Conservation (phyloP, 202 grass and related monocot genomes). For the Carex arenaria region DNA sequence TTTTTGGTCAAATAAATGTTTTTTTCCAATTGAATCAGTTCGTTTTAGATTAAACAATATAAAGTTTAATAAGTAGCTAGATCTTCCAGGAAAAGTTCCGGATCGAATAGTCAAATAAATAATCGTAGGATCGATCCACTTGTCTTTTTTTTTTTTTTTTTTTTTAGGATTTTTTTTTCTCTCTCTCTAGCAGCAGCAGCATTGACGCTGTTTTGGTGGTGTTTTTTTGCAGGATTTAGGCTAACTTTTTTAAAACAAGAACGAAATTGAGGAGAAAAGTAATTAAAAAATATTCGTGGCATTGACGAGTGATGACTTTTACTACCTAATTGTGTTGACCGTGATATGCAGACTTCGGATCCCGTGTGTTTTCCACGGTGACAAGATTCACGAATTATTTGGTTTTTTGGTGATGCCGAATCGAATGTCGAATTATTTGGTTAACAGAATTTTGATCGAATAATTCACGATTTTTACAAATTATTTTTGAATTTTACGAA, state of each 20-base stretch:
- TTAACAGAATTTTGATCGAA: too few relatives aligned
- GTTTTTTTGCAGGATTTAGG: background rate
- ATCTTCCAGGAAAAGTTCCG: too few relatives aligned
- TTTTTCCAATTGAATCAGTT: too few relatives aligned
- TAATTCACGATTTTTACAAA: too few relatives aligned
- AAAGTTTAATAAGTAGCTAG: too few relatives aligned
- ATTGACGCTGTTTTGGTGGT: slow-evolving; percentile 11
- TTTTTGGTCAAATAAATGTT: too few relatives aligned
- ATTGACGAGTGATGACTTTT: slow-evolving; percentile 1
- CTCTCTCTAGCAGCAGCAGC: background rate
- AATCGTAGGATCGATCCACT: background rate
- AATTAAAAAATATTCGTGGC: background rate
- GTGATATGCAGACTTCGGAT: background rate
- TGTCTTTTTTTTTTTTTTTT: background rate
- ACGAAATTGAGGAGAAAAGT: background rate
- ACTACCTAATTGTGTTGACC: slow-evolving; percentile 4
- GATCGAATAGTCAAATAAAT: slow-evolving; percentile 3
- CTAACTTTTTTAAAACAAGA: background rate
- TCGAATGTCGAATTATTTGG: too few relatives aligned
- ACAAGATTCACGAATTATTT: too few relatives aligned
- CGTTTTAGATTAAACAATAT: too few relatives aligned
- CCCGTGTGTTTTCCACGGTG: too few relatives aligned
- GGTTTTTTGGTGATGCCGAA: too few relatives aligned
- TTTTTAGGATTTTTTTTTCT: background rate
- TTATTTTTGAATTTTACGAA: too few relatives aligned